Evolutionary conservation across 106 monocot genomes (phyloP), one percentile per base, ranked within the genome.

Genomic region (Apostasia ramifera): DNA sequence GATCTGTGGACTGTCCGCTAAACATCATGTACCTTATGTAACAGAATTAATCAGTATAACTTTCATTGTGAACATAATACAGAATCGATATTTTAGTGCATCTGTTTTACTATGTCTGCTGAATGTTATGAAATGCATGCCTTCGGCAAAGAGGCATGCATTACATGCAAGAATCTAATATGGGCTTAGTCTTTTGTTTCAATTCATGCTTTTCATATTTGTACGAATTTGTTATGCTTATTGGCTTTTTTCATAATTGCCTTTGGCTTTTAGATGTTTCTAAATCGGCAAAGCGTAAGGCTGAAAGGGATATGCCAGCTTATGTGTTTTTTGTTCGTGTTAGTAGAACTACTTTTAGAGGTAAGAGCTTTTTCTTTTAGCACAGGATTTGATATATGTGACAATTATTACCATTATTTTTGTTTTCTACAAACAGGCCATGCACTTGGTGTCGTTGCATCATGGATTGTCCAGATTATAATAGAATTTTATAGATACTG

Each of bases 341-440:
- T 59, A 75, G 90, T 81, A 82, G 76, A 77, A 90, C 98, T 53
- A 90, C 98, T 41, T 86, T 98, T 67, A 83, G 85, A 93, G 98
- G 98, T 98, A 68, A 42, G 39, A 0, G 8, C n/a, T 8, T 58
- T 51, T 38, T 38, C 44, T 44, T 57, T 8, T 47, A 57, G 26
- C 69, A 4, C 8, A 40, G 64, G 3, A 62, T 43, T 12, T 62
- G 12, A 2, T 53, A 8, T 43, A 41, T 41, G 41, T 41, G 2
- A 2, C 47, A 46, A 45, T 3, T 5, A 43, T 43, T 52, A 42
- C 5, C 11, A 40, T 4, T 55, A 45, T 62, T 57, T 49, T 42
- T 42, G 6, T 52, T 77, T 52, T 49, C 2, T 45, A 0, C 41
- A 4, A 38, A 70, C 82, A 98, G 98, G 82, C 39, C 87, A 98